phyloP scores from a whole-genome alignment of 352 stramenopile species.

The Globisporangium paroecandrum region DNA sequence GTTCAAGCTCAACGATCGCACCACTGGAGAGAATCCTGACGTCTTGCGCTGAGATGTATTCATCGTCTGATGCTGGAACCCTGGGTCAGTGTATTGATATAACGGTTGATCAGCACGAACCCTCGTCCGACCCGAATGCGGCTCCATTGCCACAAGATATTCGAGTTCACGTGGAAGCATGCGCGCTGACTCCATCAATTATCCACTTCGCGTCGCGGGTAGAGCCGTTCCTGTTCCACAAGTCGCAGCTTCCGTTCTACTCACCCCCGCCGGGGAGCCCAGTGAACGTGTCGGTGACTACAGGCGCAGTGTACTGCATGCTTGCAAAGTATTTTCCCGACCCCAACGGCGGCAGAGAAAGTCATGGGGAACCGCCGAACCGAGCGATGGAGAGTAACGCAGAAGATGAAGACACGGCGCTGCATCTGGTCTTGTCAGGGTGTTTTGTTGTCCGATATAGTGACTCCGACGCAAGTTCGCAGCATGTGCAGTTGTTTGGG shows the following conservation, averaged over 20 bases:
- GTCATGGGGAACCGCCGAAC: background rate
- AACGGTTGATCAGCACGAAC: constrained; percentile 37
- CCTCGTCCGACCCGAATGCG: constrained; percentile 7
- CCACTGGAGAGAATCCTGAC: constrained; percentile 20
- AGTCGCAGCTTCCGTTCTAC: constrained; percentile 36
- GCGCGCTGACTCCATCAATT: constrained; percentile 47
- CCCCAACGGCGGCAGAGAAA: background rate
- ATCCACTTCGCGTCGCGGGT: constrained; percentile 44
- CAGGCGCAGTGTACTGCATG: constrained; percentile 54
- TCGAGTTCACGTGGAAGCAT: constrained; percentile 59
- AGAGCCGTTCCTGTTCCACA: constrained; percentile 43
- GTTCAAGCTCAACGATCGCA: background rate
- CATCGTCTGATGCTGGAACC: constrained; percentile 6
- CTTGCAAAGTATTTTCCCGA: constrained; percentile 40
- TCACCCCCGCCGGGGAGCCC: constrained; percentile 23
- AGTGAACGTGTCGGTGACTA: constrained; percentile 60
- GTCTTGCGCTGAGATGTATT: constrained; percentile 36
- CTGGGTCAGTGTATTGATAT: constrained; percentile 35
- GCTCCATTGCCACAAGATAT: constrained; percentile 31
- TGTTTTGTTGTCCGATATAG: constrained; percentile 57
- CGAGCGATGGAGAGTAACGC: background rate
- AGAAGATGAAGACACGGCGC: constrained; percentile 4
- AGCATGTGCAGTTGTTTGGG: constrained; percentile 58
- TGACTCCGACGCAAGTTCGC: constrained; percentile 36
- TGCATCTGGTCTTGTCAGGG: constrained; percentile 59